phyloP scores from a whole-genome alignment of 306 rosid genomes.

The Adenanthera pavonina region DNA sequence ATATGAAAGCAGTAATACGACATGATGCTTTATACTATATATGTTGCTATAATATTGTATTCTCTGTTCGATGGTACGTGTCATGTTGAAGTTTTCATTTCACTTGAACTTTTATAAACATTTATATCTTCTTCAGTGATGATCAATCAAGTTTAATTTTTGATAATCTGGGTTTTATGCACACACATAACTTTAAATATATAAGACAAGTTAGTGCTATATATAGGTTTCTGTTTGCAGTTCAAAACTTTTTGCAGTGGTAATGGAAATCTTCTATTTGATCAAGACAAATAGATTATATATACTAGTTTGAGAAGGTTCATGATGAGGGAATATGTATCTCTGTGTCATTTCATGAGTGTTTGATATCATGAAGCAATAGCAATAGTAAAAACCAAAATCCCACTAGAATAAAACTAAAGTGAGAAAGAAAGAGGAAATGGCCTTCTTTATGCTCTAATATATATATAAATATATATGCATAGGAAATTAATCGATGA shows the following conservation, averaged over 20 bases:
- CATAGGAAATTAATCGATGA: neutral
- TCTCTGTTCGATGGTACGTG: too few species aligned
- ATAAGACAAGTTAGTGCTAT: too few species aligned
- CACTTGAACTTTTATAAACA: too few species aligned
- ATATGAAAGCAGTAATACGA: too few species aligned
- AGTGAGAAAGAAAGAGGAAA: neutral
- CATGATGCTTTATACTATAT: too few species aligned
- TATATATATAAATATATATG: neutral
- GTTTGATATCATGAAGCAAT: constrained; percentile 29
- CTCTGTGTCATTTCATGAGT: neutral
- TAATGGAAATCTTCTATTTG: constrained; percentile 7
- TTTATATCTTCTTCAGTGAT: neutral
- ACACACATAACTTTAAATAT: neutral
- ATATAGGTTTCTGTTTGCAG: neutral
- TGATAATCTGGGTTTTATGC: neutral
- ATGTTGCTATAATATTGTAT: too few species aligned
- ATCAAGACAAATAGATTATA: neutral
- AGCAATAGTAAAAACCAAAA: neutral
- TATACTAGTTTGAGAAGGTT: neutral
- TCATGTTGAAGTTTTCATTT: too few species aligned
- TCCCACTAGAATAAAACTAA: neutral
- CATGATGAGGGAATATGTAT: neutral
- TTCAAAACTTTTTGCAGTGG: neutral
- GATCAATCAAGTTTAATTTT: neutral
- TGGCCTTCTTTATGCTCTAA: neutral